Evolutionary conservation across 257 asterid genomes (phyloP), one percentile per base, ranked within the genome.

Genomic region (Nicotiana paniculata): DNA sequence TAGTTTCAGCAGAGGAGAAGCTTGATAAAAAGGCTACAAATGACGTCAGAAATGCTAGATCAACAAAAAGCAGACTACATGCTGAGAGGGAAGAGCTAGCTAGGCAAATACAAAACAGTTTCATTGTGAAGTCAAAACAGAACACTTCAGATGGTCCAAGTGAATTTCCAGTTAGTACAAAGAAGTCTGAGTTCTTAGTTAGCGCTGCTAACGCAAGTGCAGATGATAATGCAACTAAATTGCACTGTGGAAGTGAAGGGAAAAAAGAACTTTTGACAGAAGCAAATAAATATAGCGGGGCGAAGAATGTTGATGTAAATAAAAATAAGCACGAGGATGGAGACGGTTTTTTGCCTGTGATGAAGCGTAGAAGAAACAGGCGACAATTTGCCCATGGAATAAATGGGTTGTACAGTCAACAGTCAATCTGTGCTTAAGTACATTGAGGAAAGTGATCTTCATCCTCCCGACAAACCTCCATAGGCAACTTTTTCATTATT

Each of bases 331-430:
- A 83, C 5, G 85, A 91, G 37, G 99, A 96, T 39, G 94, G 91
- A 10, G 99, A 96, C 86, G 98, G 99, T 32, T 96, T 96, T 80
- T 93, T 93, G 84, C 91, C 93, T 32, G 99, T 96, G 70, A 90
- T 93, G 3, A 96, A 91, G 83, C 89, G 98, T 64, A 89, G 96
- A 85, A 94, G 94, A 88, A 96, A 90, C 89, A 90, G 91, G 86
- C 95, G 92, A 91, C 98, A 93, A 17, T 88, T 92, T 87, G 82
- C 92, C 10, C 88, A 90, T 7, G 90, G 92, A 35, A 92, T 91
- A 72, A 86, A 85, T 82, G 99, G 93, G 21, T 82, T 94, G 84
- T 89, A 90, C 89, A 86, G 91, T 84, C 96, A 90, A 53, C 99
- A 91, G 85, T 93, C 98, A 17, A 90, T 96, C 77, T 90, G 93